Conservation (phyloP, 345 rosid species). For the Lepidium didymum region DNA sequence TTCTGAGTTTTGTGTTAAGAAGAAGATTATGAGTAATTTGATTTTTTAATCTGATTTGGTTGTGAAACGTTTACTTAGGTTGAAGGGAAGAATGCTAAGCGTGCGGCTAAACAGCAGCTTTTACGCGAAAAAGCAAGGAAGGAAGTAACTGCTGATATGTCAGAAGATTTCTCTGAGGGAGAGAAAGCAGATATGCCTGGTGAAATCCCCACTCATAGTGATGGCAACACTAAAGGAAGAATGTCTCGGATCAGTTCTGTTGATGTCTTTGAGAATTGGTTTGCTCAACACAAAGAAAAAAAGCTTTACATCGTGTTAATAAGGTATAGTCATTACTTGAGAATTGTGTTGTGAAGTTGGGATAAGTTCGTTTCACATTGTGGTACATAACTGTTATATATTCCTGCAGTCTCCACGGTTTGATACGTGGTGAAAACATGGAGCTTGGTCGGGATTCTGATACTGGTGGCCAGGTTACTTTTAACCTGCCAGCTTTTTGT, state of each 20-base stretch:
- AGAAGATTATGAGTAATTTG: background rate
- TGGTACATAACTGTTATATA: background rate
- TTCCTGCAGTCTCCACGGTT: conserved; percentile 69
- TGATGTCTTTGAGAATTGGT: conserved; percentile 70
- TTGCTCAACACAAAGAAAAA: conserved; percentile 56
- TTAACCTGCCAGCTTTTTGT: background rate
- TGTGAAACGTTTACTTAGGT: conserved; percentile 32
- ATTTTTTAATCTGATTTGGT: background rate
- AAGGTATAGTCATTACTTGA: conserved; percentile 39
- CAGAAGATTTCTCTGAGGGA: conserved; percentile 70
- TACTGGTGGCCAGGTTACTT: conserved; percentile 74
- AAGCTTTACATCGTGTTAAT: conserved; percentile 72
- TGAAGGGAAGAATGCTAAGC: conserved; percentile 64
- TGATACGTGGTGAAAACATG: conserved; percentile 79
- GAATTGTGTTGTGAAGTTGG: background rate
- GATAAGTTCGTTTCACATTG: background rate
- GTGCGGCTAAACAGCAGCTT: conserved; percentile 44
- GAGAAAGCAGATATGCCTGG: conserved; percentile 53
- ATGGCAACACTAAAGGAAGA: conserved; percentile 35
- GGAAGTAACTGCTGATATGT: conserved; percentile 77
- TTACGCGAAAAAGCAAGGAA: conserved; percentile 66
- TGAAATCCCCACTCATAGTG: conserved; percentile 47
- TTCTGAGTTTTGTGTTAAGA: no score
- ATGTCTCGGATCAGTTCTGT: conserved; percentile 57
- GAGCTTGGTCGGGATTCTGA: conserved; percentile 88